phyloP scores from a whole-genome alignment of 805 yeast genomes.

The Monosporozyma aerobia region DNA sequence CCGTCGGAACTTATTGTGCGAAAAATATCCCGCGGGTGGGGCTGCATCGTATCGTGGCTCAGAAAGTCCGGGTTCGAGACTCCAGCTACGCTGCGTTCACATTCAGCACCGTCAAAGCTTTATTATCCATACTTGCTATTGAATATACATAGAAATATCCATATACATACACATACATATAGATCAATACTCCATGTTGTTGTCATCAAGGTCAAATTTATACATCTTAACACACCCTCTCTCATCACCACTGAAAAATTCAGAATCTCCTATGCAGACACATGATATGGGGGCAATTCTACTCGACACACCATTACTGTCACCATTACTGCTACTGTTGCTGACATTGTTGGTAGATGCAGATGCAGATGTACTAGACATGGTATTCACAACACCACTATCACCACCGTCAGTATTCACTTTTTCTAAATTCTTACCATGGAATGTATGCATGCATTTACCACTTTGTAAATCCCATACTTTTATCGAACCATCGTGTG shows the following conservation, averaged over 20 bases:
- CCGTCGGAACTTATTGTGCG: too few species aligned
- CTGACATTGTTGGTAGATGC: conserved; percentile 1
- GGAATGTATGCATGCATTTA: conserved; percentile 86
- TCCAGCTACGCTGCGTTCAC: too few species aligned
- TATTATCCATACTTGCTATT: not conserved
- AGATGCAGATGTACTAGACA: conserved; percentile 6
- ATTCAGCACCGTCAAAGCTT: too few species aligned
- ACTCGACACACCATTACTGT: not conserved
- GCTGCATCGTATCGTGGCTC: too few species aligned
- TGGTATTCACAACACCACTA: conserved; percentile 14
- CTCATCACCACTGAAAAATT: conserved; percentile 85
- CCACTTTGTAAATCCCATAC: conserved; percentile 97
- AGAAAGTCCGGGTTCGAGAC: too few species aligned
- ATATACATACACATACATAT: not conserved
- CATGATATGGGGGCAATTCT: conserved; percentile 37
- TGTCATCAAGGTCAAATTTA: conserved; percentile 49
- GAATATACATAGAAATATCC: not conserved
- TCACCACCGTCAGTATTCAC: not conserved
- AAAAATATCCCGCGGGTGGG: too few species aligned
- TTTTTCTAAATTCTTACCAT: conserved; percentile 35
- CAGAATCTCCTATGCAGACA: conserved; percentile 82
- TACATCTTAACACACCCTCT: conserved; percentile 80
- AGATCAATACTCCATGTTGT: conserved; percentile 3
- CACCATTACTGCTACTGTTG: not conserved
- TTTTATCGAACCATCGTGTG: conserved; percentile 84